A percentile compares a stretch with the other conserved stretches of the same genome.
phyloP scores from a whole-genome alignment of 345 rosid genomes.

The Euphorbia pulcherrima region DNA sequence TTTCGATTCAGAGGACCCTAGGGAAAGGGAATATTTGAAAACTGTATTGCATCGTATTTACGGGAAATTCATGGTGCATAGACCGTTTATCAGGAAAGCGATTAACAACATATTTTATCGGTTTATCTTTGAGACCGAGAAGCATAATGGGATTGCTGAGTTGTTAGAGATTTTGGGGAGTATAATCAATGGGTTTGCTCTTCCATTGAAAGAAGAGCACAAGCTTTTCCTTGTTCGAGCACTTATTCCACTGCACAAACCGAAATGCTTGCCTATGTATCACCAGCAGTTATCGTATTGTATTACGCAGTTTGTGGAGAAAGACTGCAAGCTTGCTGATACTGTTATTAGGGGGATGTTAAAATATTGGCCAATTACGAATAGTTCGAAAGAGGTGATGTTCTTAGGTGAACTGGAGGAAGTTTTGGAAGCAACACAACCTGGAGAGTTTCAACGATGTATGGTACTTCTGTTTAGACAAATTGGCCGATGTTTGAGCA shows the following conservation, averaged over 20 bases:
- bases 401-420: conserved; percentile 81
- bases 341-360: conserved; percentile 71
- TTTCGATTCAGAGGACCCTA: conserved; percentile 76
- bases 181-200: conserved; percentile 83
- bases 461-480: conserved; percentile 75
- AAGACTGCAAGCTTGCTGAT: conserved; percentile 81
- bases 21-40: conserved; percentile 78
- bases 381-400: conserved; percentile 88
- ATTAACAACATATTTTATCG: conserved; percentile 74
- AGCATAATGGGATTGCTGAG: conserved; percentile 81
- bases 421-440: conserved; percentile 84
- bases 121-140: conserved; percentile 79
- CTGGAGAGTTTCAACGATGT: conserved; percentile 80
- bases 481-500: conserved; percentile 67
- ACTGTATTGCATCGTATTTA: conserved; percentile 73
- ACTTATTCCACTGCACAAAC: conserved; percentile 78
- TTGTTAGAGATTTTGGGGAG: conserved; percentile 80
- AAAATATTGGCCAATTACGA: conserved; percentile 82
- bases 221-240: conserved; percentile 86
- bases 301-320: conserved; percentile 82
- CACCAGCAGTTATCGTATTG: conserved; percentile 80
- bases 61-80: conserved; percentile 89
- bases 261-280: conserved; percentile 66
- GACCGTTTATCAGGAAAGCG: conserved; percentile 76
- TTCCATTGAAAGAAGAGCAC: conserved; percentile 85